Evolutionary conservation across 2,329 filamentous ascomycete species (phyloP), one percentile per base, ranked within the genome.

Genomic region (Rutstroemia sp.): DNA sequence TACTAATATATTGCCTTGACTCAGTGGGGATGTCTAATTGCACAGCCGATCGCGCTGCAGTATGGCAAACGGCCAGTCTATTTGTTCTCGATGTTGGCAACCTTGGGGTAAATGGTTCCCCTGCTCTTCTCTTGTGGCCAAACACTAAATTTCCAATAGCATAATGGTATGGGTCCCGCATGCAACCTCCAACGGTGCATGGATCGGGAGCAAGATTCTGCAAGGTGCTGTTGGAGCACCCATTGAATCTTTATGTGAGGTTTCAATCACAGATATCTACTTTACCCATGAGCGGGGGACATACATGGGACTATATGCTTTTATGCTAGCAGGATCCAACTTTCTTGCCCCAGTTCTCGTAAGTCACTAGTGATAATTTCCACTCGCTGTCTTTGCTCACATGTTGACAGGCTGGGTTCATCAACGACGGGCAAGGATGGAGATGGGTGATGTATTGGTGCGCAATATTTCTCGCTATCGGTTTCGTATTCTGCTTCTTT

Each of bases 401-500:
- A n/a, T 38, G 8, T 18, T n/a, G 12, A 23, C 7, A 57, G 54
- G 54, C 74, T 3, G 78, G 78, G 1, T 80, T 75, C 62, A 75
- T 81, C 58, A 71, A 71, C 39, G 72, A 79, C 44, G 71, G 71
- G 1, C 71, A 73, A 58, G 76, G 76, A 2, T 80, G 77, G 77
- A 59, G 72, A 54, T 80, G 77, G 75, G 72, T 74, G 16, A 70
- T 78, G 68, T 75, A 77, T 62, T 81, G 78, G 72, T 76, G 75
- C 37, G 77, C 80, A 4, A 82, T 85, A 27, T 74, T 83, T 60
- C 67, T 71, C 3, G 78, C 69, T 0, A 67, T 76, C 1, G 72
- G 70, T 9, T 76, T 79, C 39, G 62, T 83, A 18, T 73, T 81
- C 60, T 68, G 79, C 1, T 82, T 81, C 69, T 78, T 84, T 62